Evolutionary conservation across 257 asterid species (phyloP).

Genomic region (Ligustrum vulgare): DNA sequence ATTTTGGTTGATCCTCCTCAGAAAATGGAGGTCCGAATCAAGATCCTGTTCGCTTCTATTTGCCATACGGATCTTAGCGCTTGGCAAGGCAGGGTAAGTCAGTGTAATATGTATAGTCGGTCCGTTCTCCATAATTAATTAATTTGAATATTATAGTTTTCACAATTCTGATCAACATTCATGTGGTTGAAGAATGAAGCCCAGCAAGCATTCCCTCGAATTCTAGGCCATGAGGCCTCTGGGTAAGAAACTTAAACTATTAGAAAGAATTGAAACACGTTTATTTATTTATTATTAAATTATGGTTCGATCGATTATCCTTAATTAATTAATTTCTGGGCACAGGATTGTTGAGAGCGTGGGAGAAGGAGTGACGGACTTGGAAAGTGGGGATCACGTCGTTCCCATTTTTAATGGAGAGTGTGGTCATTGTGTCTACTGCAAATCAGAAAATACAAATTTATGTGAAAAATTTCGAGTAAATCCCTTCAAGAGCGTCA

Average conservation of each 20-base stretch:
- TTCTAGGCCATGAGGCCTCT: conserved; percentile 88
- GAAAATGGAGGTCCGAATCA: conserved; percentile 79
- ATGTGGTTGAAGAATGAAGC: conserved; percentile 51
- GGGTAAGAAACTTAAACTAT: conserved; percentile 49
- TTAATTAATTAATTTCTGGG: too few species aligned
- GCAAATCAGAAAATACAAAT: conserved; percentile 62
- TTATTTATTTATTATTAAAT: too few species aligned
- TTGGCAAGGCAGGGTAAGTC: conserved; percentile 78
- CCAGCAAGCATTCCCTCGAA: conserved; percentile 68
- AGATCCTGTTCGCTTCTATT: conserved; percentile 75
- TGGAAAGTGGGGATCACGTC: conserved; percentile 63
- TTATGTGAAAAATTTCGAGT: conserved; percentile 66
- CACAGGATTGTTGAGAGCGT: conserved; percentile 81
- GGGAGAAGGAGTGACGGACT: conserved; percentile 77
- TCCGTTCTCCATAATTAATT: background rate
- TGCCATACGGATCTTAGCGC: conserved; percentile 89
- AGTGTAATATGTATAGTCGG: too few species aligned
- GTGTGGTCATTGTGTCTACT: conserved; percentile 58
- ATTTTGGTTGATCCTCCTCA: conserved; percentile 76
- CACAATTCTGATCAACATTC: background rate
- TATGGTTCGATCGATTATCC: too few species aligned
- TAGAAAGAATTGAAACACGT: too few species aligned
- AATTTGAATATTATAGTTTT: too few species aligned
- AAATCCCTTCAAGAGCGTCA: conserved; percentile 62
- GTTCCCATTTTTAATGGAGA: conserved; percentile 91